Evolutionary conservation across 2,329 filamentous ascomycete species (phyloP), one percentile per base, ranked within the genome.

Genomic region (Sclerotinia borealis): DNA sequence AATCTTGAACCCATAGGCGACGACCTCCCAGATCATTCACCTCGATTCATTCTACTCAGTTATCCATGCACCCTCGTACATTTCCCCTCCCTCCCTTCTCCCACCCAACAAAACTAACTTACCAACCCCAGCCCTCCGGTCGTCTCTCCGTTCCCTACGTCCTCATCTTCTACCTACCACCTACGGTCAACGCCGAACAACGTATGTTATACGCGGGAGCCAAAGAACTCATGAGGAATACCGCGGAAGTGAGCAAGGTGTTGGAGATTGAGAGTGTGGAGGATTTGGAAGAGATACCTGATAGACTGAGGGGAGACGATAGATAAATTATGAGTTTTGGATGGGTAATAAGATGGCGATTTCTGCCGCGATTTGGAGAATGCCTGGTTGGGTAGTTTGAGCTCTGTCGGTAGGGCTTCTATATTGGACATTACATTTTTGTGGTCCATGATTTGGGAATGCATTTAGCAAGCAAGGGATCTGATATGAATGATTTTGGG

Each of bases 141-240:
- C 87, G 95, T 34, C 77, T 92, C 49, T 90, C 91, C 6, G 92
- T 96, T 3, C 95, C 95, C 11, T 99, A 99, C 75, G 92, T 97
- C 52, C 85, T 98, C 75, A 79, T 99, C 27, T 97, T 96, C 80
- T 98, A 96, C 79, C 86, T 98, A 27, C 95, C 95, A 9, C 89
- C 88, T 59, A 97, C 93, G 55, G 95, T 91, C 79, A 97, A 96
- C 75, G 85, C 83, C 69, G 90, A 93, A 73, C 80, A 90, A 73
- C 86, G 91, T 70, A 98, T 98, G 95, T 80, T 95, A 74, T 99
- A 98, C 76, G 95, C 95, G 36, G 90, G 93, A 45, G 95, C 95
- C 49, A 96, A 97, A 78, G 95, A 99, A 79, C 78, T 98, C 76
- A 92, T 98, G 89, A 86, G 93, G 68, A 96, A 91, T 74, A 96